A percentile compares a stretch with the other conserved stretches of the same genome.
Conservation (phyloP, 108 stramenopile genomes). For the Skeletonema grethae region DNA sequence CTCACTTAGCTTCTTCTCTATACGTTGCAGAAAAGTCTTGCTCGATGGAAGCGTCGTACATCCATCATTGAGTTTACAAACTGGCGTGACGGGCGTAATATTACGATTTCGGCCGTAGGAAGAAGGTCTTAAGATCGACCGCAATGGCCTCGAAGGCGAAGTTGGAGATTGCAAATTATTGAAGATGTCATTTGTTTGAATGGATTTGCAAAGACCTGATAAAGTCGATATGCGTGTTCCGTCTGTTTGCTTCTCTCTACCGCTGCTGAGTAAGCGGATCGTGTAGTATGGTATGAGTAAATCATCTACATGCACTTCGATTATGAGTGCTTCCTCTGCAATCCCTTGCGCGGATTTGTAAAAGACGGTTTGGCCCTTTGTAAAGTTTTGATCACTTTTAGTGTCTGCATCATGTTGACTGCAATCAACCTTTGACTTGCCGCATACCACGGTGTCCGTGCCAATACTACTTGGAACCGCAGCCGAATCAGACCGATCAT, state of each 20-base stretch:
- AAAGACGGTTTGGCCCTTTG: constrained; percentile 8
- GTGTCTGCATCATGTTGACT: not conserved
- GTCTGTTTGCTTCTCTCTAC: constrained; percentile 42
- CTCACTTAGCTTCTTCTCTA: constrained; percentile 3
- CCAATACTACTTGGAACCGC: not conserved
- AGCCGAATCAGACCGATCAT: not conserved
- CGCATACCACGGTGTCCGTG: not conserved
- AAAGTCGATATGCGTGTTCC: constrained; percentile 16
- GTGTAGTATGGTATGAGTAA: constrained; percentile 35
- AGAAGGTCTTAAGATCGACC: constrained; percentile 20
- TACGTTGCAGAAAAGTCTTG: not conserved
- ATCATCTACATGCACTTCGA: constrained; percentile 40
- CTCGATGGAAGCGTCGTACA: not conserved
- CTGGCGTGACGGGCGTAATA: not conserved
- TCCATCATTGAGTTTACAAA: not conserved
- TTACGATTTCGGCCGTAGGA: constrained; percentile 14
- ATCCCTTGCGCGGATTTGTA: constrained; percentile 6
- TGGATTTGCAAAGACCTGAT: constrained; percentile 5
- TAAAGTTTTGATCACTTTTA: not conserved
- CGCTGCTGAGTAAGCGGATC: constrained; percentile 18
- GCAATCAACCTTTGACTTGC: not conserved
- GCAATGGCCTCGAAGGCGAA: not conserved
- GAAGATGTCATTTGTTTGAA: not conserved
- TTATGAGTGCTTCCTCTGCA: constrained; percentile 10
- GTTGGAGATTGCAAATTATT: not conserved